phyloP scores from a whole-genome alignment of 306 rosid genomes.

The Castanospermum australe region DNA sequence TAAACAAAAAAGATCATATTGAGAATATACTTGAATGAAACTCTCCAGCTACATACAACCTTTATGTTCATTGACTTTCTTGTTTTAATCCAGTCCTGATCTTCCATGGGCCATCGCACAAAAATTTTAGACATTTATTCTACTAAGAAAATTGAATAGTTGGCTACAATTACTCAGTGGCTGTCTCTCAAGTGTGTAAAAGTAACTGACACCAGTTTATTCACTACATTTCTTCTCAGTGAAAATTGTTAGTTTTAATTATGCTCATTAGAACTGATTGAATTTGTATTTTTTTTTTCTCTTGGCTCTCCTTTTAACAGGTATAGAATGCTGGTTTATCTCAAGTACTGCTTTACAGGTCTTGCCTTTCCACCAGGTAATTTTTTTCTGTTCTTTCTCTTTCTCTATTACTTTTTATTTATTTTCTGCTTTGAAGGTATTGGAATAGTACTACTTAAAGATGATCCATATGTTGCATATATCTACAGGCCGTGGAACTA shows the following conservation, averaged over 20 bases:
- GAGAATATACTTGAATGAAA: not conserved
- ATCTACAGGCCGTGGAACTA: slow-evolving; percentile 83
- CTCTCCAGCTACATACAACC: slow-evolving; percentile 1
- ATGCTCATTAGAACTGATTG: slow-evolving; percentile 15
- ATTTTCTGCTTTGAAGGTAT: slow-evolving; percentile 11
- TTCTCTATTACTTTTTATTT: not conserved
- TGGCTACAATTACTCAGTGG: not conserved
- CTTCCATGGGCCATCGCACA: not conserved
- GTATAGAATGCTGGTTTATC: slow-evolving; percentile 89
- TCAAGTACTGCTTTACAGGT: slow-evolving; percentile 95
- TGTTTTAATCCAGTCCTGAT: not conserved
- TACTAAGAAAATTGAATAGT: slow-evolving; percentile 2
- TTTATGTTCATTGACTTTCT: slow-evolving; percentile 3
- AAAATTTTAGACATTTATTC: not conserved
- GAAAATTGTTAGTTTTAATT: slow-evolving; percentile 22
- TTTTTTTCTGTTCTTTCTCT: not conserved
- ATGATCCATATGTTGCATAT: slow-evolving; percentile 27
- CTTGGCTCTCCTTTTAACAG: slow-evolving; percentile 42
- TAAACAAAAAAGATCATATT: not conserved
- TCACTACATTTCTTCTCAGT: slow-evolving; percentile 4
- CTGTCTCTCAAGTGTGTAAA: not conserved
- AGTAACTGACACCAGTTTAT: slow-evolving; percentile 20
- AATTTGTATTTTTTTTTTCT: slow-evolving; percentile 15
- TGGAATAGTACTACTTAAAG: not conserved
- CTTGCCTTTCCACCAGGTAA: slow-evolving; percentile 98